Conservation (phyloP, 495 filamentous ascomycete species). For the Trichoderma orchidacearum region DNA sequence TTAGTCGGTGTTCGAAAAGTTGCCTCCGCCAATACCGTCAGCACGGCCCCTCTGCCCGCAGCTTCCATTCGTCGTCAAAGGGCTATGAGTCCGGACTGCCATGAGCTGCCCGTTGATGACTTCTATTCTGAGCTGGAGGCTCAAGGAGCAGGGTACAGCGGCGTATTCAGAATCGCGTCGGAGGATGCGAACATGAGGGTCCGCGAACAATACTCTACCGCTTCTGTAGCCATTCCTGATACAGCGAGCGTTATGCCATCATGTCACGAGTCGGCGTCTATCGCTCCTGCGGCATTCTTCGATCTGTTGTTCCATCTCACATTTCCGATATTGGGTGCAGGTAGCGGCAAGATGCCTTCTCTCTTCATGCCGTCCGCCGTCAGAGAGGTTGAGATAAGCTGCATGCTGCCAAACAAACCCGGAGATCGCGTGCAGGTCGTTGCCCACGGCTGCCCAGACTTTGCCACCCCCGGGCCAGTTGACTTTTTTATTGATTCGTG, state of each 20-base stretch:
- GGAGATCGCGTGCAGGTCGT: conserved; percentile 15
- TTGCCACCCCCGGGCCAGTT: conserved; percentile 8
- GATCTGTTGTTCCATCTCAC: conserved; percentile 16
- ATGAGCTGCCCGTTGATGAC: neutral
- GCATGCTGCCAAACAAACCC: conserved; percentile 5
- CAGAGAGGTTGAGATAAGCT: conserved; percentile 17
- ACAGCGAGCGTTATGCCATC: conserved; percentile 31
- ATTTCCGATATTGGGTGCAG: conserved; percentile 29
- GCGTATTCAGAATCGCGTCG: conserved; percentile 1
- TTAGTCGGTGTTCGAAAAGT: conserved; percentile 9
- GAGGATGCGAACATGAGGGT: neutral
- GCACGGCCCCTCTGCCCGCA: neutral
- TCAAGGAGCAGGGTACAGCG: conserved; percentile 1
- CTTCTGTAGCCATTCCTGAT: conserved; percentile 22
- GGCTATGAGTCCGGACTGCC: neutral
- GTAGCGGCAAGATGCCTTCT: conserved; percentile 20
- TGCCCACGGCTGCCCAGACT: conserved; percentile 13
- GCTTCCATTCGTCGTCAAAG: neutral
- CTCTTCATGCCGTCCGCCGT: conserved; percentile 31
- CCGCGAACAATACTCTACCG: neutral
- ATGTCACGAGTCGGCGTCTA: conserved; percentile 20
- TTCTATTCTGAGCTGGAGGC: conserved; percentile 1
- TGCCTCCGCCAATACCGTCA: conserved; percentile 10
- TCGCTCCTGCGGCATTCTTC: conserved; percentile 32
- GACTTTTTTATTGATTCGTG: neutral